Evolutionary conservation across 1,284 basidiomycete species (phyloP), one percentile per base, ranked within the genome.

Genomic region (Trametes hirsuta): DNA sequence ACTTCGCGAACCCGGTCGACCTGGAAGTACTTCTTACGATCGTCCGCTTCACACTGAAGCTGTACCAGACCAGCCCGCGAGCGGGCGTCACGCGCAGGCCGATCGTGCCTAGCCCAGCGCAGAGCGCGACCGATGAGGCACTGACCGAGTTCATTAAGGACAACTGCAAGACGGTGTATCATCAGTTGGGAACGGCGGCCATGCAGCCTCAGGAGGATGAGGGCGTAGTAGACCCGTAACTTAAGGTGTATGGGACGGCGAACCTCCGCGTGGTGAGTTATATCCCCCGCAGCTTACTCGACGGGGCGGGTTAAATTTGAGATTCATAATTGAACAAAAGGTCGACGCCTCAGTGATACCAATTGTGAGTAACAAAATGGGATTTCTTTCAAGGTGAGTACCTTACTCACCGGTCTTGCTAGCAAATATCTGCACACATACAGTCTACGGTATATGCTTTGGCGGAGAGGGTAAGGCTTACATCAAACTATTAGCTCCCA

Each of bases 171-270:
- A 53, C 59, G 30, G 58, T 59, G 15, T 67, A 45, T 41, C 66
- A 67, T 37, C 62, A 62, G 2, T 18, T 63, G 21, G 66, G 66
- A 21, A 61, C 56, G 2, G 49, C 47, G 4, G 55, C 59, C 0
- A 84, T 84, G 83, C 72, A 84, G 40, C 83, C 83, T 10, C 68
- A 75, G 40, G 63, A 66, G 37, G 63, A 67, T 44, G 64, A 61
- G 12, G 71, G 71, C 15, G 71, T 72, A 8, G 71, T 74, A 6
- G 67, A 69, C 55, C 65, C 66, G 4, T 56, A 61, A 18, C 53
- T 72, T 37, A 72, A 65, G 59, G 72, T 67, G n/a, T 90, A 84
- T 71, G 90, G 88, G 10, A 64, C 59, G 14, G 49, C 37, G 34
- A 64, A 61, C 18, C 22, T 64, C 25, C 59, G 62, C 5, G 59